A percentile compares a stretch with the other conserved stretches of the same genome.
phyloP scores from a whole-genome alignment of 1,139 yeast species.

The Wickerhamomyces sp. region DNA sequence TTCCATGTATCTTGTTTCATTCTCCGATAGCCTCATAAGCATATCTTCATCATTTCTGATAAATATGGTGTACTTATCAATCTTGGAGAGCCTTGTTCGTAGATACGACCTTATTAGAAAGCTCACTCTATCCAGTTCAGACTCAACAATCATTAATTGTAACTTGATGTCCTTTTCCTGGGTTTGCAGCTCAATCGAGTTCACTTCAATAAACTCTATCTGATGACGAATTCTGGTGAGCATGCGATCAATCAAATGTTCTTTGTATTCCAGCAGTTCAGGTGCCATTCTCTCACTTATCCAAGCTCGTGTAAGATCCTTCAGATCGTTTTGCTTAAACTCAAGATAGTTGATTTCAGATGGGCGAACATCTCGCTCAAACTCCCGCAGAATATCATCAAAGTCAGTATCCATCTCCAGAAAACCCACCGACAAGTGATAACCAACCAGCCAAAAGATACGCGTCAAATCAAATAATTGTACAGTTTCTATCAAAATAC shows the following conservation, averaged over 20 bases:
- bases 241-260: conserved; percentile 51
- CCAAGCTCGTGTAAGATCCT: conserved; percentile 63
- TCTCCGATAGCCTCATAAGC: conserved; percentile 39
- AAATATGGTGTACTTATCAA: conserved; percentile 63
- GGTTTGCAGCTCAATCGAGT: conserved; percentile 47
- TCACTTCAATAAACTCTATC: conserved; percentile 63
- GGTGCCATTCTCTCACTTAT: conserved; percentile 82
- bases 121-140: conserved; percentile 84
- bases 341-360: conserved; percentile 18
- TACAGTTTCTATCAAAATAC: background rate
- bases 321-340: conserved; percentile 30
- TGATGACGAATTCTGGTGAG: conserved; percentile 60
- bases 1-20: conserved; percentile 62
- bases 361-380: conserved; percentile 36
- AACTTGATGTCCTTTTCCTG: conserved; percentile 67
- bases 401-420: conserved; percentile 44
- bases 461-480: no score
- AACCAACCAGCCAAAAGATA: background rate
- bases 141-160: conserved; percentile 78
- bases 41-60: conserved; percentile 32
- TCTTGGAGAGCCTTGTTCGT: conserved; percentile 64
- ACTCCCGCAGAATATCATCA: conserved; percentile 64
- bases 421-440: background rate
- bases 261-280: conserved; percentile 70
- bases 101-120: conserved; percentile 76